Evolutionary conservation across 495 filamentous ascomycete genomes (phyloP), one percentile per base, ranked within the genome.

Genomic region (Neurospora sp.): DNA sequence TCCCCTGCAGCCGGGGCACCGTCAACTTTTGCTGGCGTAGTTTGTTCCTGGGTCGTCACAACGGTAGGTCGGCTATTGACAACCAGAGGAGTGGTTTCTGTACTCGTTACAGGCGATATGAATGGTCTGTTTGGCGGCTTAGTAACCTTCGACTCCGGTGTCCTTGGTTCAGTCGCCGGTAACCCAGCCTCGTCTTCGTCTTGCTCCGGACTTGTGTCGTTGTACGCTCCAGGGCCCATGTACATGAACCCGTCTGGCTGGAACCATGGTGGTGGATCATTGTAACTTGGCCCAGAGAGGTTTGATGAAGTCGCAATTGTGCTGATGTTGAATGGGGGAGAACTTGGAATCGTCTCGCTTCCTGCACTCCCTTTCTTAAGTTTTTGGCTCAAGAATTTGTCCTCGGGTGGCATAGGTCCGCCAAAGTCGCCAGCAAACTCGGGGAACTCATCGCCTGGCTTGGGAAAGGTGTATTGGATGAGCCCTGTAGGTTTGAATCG

Each of bases 401-500:
- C 81, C 31, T 83, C 81, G 54, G 81, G 81, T 8, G 80, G 73
- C 1, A 84, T 77, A 1, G 81, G 76, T 12, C 77, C 77, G 9
- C 80, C 78, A 20, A 77, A 75, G 9, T 79, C 78, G 69, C 83
- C 83, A 75, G 84, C 73, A 42, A 78, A 82, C 72, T 85, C 83
- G 62, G 84, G 84, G 69, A 81, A 87, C 78, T 87, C 85, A 41
- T 87, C 85, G 74, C 85, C 85, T 9, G 81, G 80, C 37, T 82
- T 83, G 1, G 85, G 85, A 69, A 86, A 87, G 69, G 81, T 82
- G 77, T 82, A 87, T 71, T 87, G 85, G 20, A 82, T 77, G 39
- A 82, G 73, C 0, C 84, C 85, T 14, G 84, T 85, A 27, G 84
- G 79, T 74, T 78, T 83, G 72, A 82, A 86, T 39, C 82, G 80